Percentiles rank a stretch among this genome's conserved stretches.
These are phyloP conservation scores for Nitzschia sp. DNA, from an alignment of 108 stramenopile species.

Conservation along the genomic window DNA sequence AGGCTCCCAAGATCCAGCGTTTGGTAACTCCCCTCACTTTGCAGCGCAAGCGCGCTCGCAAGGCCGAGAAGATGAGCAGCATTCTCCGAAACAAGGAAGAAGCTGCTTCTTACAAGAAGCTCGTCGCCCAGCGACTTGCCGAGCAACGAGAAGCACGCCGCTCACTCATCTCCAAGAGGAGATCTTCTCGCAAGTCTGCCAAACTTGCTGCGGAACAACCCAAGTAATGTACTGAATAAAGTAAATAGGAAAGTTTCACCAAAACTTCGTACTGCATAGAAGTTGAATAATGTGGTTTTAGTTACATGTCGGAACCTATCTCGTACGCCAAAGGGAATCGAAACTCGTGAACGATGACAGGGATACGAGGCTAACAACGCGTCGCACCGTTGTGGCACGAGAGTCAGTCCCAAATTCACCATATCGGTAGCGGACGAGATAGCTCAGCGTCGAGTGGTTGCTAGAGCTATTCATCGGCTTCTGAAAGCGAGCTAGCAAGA, in stretches of 20 bases:
- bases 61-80: slow-evolving; percentile 74
- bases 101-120: slow-evolving; percentile 95
- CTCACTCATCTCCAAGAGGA: slow-evolving; percentile 96
- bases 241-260: slow-evolving; percentile 3
- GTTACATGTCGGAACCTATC: no score
- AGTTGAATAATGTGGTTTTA: neutral
- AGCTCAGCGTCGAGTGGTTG: no score
- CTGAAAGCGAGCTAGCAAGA: no score
- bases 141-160: slow-evolving; percentile 95
- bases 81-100: slow-evolving; percentile 88
- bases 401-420: no score
- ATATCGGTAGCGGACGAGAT: no score
- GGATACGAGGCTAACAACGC: no score
- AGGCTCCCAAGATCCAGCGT: slow-evolving; percentile 99
- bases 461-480: no score
- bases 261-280: no score
- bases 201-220: slow-evolving; percentile 65
- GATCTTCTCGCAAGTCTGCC: slow-evolving; percentile 89
- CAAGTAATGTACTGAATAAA: slow-evolving; percentile 33
- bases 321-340: no score
- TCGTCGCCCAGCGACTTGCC: slow-evolving; percentile 93
- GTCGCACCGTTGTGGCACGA: no score
- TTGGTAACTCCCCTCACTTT: slow-evolving; percentile 95
- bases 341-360: no score
- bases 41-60: slow-evolving; percentile 94